Base-by-base conservation (phyloP, 306 rosid species). In the Quercus rubra region DNA sequence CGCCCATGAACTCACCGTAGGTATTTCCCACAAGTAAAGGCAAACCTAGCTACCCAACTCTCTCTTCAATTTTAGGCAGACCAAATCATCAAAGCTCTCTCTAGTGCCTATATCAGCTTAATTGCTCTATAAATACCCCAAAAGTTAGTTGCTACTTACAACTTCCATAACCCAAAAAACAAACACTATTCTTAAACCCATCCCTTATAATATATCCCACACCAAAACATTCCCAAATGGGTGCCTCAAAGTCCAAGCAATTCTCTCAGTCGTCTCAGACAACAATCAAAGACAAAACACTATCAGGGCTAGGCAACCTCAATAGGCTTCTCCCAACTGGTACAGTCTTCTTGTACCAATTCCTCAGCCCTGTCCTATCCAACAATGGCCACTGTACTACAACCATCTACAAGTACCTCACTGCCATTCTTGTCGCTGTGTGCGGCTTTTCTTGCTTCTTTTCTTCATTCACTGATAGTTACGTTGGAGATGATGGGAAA, bases 281-380 rank as follows among this genome's bases (percentile, higher is more conserved):
- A 25, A 4, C 77, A 12, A 17, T 63, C 0, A 5, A 76, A 0
- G 61, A 69, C 0, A 83, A 59, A 33, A 75, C 92, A 43, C 79
- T 92, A 3, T 74, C 86, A 4, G 88, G 92, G 0, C 52, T 82
- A 2, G 97, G 95, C 30, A 92, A 87, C 87, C 92, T 92, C 49
- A 81, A 92, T 17, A 88, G 82, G 78, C 90, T 92, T 77, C 95
- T 94, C 55, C 99, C 99, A 0, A 94, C 99, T 0, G 97, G 97
- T 57, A 91, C 99, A 0, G 88, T 92, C n/a, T 92, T 94, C 85
- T 56, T 90, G 38, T 92, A 86, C 83, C 97, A 90, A 14, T 94
- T 90, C 75, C 90, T 92, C 28, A 92, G 78, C 83, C 99, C 97
- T 0, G 74, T 90, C 14, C 20, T 89, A 0, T 88, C 97, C 82